Evolutionary conservation across 2,329 filamentous ascomycete species (phyloP), one percentile per base, ranked within the genome.

Genomic region (Trichoderma atrobrunneum): DNA sequence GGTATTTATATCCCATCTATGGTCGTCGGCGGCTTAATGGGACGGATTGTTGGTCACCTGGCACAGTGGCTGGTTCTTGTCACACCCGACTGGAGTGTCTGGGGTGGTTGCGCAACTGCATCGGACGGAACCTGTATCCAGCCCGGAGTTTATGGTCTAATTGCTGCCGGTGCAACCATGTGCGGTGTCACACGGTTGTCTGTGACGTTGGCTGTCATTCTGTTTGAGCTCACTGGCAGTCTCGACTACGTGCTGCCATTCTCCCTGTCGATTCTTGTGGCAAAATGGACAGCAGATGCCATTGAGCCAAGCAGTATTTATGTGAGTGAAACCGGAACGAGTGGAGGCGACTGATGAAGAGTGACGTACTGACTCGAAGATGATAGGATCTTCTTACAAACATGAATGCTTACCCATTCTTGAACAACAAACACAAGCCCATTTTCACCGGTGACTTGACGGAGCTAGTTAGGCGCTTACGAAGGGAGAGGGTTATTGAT

Each of bases 1-100:
- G 96, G 96, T 74, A 98, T 99, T 76, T 99, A 99, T 77, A 95
- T 99, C 2, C 96, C 96, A 3, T 98, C 95, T 77, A 99, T 99
- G 96, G 96, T 98, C 32, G 94, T 98, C 21, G 96, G 96, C 75
- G 96, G 96, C 78, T 85, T 99, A 21, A 91, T 97, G 84, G 95
- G 95, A 34, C 91, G 95, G 8, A 90, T 96, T 59, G 89, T 97
- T 14, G 96, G 96, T 1, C 96, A 98, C 80, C 81, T 91, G 7
- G 90, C 95, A 0, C 95, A 98, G 79, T 94, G 92, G 82, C 82
- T 93, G 67, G 94, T 95, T 7, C 85, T 97, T 71, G 87, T 87
- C 34, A 92, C 91, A 78, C 92, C 94, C 0, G 83, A 90, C 70
- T 92, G 91, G 78, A 84, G 88, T 16, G 82, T 98, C 7, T 98